Base-by-base conservation (phyloP, 2,329 filamentous ascomycete species). In the Fusarium luffae region DNA sequence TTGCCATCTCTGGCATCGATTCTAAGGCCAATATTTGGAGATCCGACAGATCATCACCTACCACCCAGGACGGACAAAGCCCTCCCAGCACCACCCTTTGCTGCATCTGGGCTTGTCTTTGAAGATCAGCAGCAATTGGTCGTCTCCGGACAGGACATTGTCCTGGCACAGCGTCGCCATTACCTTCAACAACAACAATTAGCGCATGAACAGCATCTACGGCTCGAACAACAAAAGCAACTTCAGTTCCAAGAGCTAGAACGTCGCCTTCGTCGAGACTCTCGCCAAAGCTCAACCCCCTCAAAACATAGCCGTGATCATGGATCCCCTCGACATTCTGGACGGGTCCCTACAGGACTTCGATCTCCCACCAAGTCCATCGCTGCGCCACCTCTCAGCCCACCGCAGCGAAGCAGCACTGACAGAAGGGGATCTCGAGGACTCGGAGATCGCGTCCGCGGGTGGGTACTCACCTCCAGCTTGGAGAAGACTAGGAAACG, bases 401-500 rank as follows among this genome's bases (percentile, higher is more conserved):
- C 74, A 71, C 52, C 77, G 71, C 73, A 80, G 78, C 79, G 79
- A 78, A 65, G 65, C 75, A 60, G 75, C 79, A 55, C 76, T 73
- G 66, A 79, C 79, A 69, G 77, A 79, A 65, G 73, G 72, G 69
- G 73, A 73, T 67, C 77, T 75, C 78, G 83, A 82, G 80, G 84
- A 81, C 43, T 82, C 79, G 79, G 85, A 82, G 71, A 76, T 70
- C 72, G 80, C 68, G 75, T 88, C 86, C 76, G 82, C 70, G 74
- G 85, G 85, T 83, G 86, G 86, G 67, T 89, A 86, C 81, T 88
- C 85, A 75, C 87, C 87, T 59, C 87, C 87, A 68, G 87, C 87
- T 49, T 89, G 87, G 87, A 83, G 85, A 76, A 85, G 86, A 70
- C 85, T 88, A 79, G 84, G 82, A 81, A 88, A 88, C 83, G 87